These are phyloP conservation scores for Solanum sitiens DNA, from an alignment of 257 asterid genomes.

Conservation along the genomic window DNA sequence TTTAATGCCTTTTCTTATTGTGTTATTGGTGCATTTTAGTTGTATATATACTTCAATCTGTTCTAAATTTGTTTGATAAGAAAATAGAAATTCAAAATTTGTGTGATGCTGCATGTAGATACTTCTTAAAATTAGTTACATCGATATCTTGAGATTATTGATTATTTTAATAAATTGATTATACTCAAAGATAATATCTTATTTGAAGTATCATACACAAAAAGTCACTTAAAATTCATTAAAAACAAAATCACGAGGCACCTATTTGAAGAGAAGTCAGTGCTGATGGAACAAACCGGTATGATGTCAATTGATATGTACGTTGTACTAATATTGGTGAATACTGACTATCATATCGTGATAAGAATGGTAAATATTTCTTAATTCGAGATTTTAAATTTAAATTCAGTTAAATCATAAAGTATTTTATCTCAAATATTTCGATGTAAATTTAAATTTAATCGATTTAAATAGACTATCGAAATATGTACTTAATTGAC, in stretches of 20 bases:
- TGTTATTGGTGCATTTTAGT: not conserved
- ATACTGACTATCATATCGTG: not conserved
- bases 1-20: not conserved
- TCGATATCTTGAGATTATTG: not conserved
- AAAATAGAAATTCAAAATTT: not conserved
- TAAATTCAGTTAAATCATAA: rapidly evolving
- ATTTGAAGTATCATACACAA: not conserved
- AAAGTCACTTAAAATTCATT: not conserved
- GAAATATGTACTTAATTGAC: not conserved
- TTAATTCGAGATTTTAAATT: not conserved
- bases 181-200: not conserved
- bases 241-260: no score
- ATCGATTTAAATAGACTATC: rapidly evolving
- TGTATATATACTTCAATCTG: not conserved
- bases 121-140: not conserved
- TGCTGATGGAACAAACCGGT: no score
- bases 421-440: rapidly evolving
- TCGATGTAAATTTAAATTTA: rapidly evolving
- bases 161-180: not conserved
- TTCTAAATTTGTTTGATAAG: not conserved
- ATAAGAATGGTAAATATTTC: not conserved
- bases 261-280: no score
- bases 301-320: not conserved
- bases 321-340: not conserved
- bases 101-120: not conserved